Conservation (phyloP, 257 asterid species). For the Petrea volubilis region DNA sequence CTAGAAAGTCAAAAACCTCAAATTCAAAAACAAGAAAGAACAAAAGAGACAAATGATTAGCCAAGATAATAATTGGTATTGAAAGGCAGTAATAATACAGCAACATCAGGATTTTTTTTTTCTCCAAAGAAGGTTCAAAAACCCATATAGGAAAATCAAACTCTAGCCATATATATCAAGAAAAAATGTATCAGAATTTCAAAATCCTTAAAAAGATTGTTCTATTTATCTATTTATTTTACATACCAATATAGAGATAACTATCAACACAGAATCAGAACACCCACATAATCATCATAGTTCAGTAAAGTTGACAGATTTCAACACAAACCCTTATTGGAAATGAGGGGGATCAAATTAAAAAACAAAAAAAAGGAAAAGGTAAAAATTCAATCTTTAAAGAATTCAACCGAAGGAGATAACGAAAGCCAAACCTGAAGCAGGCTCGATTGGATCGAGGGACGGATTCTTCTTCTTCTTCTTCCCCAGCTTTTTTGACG, state of each 20-base stretch:
- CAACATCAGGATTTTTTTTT: not conserved
- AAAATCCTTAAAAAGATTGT: constrained; percentile 19
- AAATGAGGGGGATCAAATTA: not conserved
- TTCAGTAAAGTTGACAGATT: not conserved
- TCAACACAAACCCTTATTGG: constrained; percentile 17
- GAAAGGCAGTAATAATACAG: not conserved
- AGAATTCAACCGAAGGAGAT: not conserved
- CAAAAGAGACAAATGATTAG: not conserved
- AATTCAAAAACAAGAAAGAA: not conserved
- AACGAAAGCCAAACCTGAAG: constrained; percentile 36
- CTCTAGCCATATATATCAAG: not conserved
- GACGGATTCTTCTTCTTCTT: constrained; percentile 54
- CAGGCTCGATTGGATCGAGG: constrained; percentile 36
- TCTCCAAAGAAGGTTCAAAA: constrained; percentile 3
- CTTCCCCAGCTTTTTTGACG: constrained; percentile 38
- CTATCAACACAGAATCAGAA: not conserved
- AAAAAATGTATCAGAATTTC: not conserved
- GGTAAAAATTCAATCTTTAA: not conserved
- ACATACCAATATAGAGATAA: not conserved
- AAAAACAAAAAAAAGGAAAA: not conserved
- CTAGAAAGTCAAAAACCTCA: not conserved
- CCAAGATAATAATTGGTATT: not conserved
- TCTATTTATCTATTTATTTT: not conserved
- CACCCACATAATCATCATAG: constrained; percentile 11
- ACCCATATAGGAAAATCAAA: not conserved